These are phyloP conservation scores for Myxozyma neotropica DNA, from an alignment of 805 yeast genomes.

Conservation along the genomic window DNA sequence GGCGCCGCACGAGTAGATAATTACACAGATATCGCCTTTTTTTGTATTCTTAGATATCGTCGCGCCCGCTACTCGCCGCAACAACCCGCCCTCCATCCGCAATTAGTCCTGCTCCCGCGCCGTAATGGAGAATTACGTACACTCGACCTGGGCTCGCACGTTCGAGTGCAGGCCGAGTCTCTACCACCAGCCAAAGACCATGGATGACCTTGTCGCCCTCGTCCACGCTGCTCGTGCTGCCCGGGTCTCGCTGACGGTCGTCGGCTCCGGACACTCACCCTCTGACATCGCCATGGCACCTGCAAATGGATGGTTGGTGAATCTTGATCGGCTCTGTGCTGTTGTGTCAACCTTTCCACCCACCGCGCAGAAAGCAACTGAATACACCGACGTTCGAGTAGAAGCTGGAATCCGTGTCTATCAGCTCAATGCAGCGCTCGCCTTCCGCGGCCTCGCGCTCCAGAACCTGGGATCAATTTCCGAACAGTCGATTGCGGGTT, in stretches of 20 bases:
- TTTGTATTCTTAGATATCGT: not conserved
- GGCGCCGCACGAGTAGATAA: constrained; percentile 14
- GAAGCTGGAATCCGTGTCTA: constrained; percentile 87
- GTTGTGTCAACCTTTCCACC: constrained; percentile 29
- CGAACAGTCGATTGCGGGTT: constrained; percentile 93
- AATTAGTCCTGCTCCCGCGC: not conserved
- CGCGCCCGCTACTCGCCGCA: not conserved
- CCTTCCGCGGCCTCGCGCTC: constrained; percentile 67
- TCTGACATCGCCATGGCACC: constrained; percentile 81
- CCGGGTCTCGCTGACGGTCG: constrained; percentile 71
- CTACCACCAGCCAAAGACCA: constrained; percentile 71
- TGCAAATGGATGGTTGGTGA: constrained; percentile 75
- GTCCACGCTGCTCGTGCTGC: constrained; percentile 64
- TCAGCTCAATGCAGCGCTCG: constrained; percentile 70
- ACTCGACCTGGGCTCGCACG: constrained; percentile 85
- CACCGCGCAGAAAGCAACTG: constrained; percentile 54
- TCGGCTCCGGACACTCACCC: constrained; percentile 96
- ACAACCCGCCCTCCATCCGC: not conserved
- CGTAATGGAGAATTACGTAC: constrained; percentile 14
- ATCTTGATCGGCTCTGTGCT: constrained; percentile 73
- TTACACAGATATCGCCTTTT: not conserved
- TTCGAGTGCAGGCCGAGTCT: constrained; percentile 74
- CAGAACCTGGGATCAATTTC: constrained; percentile 93
- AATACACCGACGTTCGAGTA: constrained; percentile 86
- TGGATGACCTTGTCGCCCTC: constrained; percentile 69